These are phyloP conservation scores for Tetragonia tetragonoides DNA, from an alignment of 148 eudicot genomes.

Conservation along the genomic window DNA sequence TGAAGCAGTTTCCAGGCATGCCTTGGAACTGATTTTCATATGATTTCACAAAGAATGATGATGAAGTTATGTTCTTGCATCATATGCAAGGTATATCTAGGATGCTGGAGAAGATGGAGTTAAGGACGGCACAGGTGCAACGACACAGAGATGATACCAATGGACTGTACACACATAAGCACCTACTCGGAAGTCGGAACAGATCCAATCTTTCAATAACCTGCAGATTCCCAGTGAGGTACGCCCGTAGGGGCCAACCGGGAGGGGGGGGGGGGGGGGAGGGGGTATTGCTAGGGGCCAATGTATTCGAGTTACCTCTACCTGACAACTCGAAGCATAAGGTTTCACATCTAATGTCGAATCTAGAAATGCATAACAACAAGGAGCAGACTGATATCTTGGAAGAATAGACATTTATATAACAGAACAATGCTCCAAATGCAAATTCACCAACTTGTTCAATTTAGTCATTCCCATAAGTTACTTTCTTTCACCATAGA, in stretches of 20 bases:
- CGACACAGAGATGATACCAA: background rate
- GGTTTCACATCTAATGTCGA: background rate
- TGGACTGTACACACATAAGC: background rate
- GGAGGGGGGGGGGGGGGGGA: no score
- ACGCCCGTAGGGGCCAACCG: no score
- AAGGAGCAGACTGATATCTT: slow-evolving; percentile 1
- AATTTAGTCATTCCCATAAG: slow-evolving; percentile 25
- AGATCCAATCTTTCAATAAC: no score
- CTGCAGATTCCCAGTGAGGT: no score
- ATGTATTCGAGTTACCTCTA: no score
- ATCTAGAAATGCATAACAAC: background rate
- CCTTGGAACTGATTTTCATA: background rate
- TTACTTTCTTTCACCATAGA: slow-evolving; percentile 22
- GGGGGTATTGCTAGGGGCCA: no score
- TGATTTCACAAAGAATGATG: background rate
- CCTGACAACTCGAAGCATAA: no score
- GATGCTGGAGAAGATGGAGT: slow-evolving; percentile 1
- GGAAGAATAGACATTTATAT: slow-evolving; percentile 8
- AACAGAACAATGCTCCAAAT: slow-evolving; percentile 18
- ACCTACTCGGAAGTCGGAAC: no score
- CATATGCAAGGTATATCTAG: slow-evolving; percentile 18
- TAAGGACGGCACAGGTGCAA: background rate
- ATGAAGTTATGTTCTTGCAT: slow-evolving; percentile 6
- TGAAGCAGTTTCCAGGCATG: background rate
- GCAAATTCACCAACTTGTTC: slow-evolving; percentile 15